A percentile compares a stretch with the other conserved stretches of the same genome.
These are phyloP conservation scores for Gastrolobium bilobum DNA, from an alignment of 306 rosid genomes.

Conservation along the genomic window DNA sequence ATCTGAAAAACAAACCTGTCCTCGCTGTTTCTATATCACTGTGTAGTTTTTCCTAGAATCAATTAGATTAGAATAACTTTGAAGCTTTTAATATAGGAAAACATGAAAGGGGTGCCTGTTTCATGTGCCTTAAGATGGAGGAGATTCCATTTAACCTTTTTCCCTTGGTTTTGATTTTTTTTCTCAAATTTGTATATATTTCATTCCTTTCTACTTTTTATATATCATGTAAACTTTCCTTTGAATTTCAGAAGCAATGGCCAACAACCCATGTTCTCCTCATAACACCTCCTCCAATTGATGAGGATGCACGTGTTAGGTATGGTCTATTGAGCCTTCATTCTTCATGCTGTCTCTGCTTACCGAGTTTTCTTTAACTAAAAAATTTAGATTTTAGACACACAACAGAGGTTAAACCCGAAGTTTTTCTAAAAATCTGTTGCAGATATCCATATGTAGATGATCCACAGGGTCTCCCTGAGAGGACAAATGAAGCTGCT, in stretches of 20 bases:
- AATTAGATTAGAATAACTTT: not conserved
- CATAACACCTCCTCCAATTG: slow-evolving; percentile 83
- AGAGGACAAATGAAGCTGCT: slow-evolving; percentile 86
- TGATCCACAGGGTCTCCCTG: slow-evolving; percentile 67
- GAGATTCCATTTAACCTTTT: not conserved
- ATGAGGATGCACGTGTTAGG: slow-evolving; percentile 79
- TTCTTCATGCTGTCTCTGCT: slow-evolving; percentile 13
- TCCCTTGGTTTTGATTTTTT: not conserved
- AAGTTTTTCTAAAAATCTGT: not conserved
- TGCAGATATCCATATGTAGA: slow-evolving; percentile 64
- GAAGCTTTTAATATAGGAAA: not conserved
- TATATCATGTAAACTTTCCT: not conserved
- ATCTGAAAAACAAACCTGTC: not conserved
- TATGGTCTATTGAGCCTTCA: slow-evolving; percentile 41
- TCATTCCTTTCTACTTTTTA: not conserved
- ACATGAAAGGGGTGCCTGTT: slow-evolving; percentile 13
- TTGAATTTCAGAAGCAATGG: slow-evolving; percentile 70
- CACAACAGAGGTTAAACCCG: not conserved
- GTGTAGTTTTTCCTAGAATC: not conserved
- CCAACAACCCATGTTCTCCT: slow-evolving; percentile 65
- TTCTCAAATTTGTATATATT: not conserved
- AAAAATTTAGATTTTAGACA: not conserved
- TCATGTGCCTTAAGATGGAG: not conserved
- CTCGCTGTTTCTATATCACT: not conserved
- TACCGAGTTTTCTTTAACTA: not conserved